Conservation (phyloP, 805 yeast species). For the Candida lessepsii region DNA sequence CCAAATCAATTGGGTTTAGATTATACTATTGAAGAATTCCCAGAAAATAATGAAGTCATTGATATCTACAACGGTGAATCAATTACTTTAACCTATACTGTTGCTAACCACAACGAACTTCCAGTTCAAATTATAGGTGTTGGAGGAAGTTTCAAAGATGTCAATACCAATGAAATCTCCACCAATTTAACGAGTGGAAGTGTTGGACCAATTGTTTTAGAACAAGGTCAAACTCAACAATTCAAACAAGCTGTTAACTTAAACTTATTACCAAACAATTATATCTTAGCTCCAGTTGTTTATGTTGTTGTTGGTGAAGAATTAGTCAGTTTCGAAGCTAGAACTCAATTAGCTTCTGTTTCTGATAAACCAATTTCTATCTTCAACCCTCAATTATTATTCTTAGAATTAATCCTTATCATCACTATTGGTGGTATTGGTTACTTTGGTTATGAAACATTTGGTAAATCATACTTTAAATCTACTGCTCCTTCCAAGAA, state of each 20-base stretch:
- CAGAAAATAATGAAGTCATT: conserved; percentile 43
- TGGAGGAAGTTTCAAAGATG: conserved; percentile 62
- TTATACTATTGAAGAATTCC: conserved; percentile 49
- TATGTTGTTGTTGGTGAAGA: conserved; percentile 51
- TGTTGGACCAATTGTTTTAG: conserved; percentile 58
- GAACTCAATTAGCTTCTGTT: conserved; percentile 56
- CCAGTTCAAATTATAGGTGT: conserved; percentile 58
- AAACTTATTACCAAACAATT: conserved; percentile 55
- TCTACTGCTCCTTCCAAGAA: conserved; percentile 32
- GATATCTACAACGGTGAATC: conserved; percentile 51
- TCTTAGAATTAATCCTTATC: conserved; percentile 55
- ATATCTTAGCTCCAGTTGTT: conserved; percentile 58
- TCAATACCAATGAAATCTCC: conserved; percentile 47
- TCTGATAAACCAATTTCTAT: conserved; percentile 65
- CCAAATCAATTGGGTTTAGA: conserved; percentile 17
- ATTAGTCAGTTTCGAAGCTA: conserved; percentile 54
- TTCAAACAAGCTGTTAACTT: conserved; percentile 63
- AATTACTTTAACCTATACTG: conserved; percentile 49
- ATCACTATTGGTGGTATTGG: conserved; percentile 49
- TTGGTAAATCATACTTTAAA: conserved; percentile 43
- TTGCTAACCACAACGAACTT: conserved; percentile 35
- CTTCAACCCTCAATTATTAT: conserved; percentile 69
- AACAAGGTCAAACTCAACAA: conserved; percentile 45
- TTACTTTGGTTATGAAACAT: conserved; percentile 45
- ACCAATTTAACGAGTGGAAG: conserved; percentile 66